phyloP scores from a whole-genome alignment of 495 filamentous ascomycete species.

The Paragyromitra xinjiangensis region DNA sequence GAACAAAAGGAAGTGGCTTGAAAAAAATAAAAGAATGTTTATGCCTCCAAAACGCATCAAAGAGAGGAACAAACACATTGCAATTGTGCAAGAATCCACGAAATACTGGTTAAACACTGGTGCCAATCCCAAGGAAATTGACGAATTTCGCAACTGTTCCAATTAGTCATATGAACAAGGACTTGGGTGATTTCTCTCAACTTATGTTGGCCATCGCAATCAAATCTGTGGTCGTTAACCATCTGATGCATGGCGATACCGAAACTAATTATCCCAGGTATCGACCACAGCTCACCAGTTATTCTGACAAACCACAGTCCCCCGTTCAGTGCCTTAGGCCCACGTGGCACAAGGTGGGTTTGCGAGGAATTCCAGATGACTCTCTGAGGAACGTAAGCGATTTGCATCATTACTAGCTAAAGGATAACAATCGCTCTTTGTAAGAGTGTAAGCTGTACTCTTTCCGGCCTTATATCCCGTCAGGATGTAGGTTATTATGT shows the following conservation, averaged over 20 bases:
- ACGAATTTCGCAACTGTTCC: not conserved
- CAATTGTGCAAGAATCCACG: no score
- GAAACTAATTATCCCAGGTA: not conserved
- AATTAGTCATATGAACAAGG: not conserved
- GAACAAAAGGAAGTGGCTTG: no score
- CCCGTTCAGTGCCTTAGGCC: no score
- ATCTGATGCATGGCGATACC: not conserved
- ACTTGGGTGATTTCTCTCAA: not conserved
- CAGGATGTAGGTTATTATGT: not conserved
- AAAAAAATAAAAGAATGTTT: no score
- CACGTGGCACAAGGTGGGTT: not conserved
- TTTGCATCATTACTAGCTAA: constrained; percentile 1
- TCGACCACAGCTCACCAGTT: not conserved
- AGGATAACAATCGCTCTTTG: not conserved
- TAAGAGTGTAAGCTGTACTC: not conserved
- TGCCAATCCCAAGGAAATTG: not conserved
- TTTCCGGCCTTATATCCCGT: not conserved
- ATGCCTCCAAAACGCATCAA: no score
- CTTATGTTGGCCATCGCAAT: not conserved
- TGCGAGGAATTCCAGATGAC: not conserved
- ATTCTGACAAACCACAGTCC: not conserved
- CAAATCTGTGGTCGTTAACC: not conserved
- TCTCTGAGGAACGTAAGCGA: constrained; percentile 5
- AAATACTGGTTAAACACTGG: not conserved
- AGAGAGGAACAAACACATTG: no score